Evolutionary conservation across 2,329 filamentous ascomycete species (phyloP), one percentile per base, ranked within the genome.

Genomic region (Didymella lethalis): DNA sequence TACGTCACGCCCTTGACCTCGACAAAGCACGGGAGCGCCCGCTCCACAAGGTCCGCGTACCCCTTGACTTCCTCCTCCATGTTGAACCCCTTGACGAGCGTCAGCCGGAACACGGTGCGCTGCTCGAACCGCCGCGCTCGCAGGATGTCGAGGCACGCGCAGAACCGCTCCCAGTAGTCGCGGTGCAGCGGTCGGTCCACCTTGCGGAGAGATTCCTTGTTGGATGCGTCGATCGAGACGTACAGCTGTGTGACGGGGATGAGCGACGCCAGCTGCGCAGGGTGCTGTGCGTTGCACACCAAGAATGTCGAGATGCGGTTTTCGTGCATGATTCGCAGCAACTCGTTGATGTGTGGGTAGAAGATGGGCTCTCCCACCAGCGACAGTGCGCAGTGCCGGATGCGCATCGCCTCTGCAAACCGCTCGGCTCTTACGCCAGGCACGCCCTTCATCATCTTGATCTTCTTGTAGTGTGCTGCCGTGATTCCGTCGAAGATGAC

Each of bases 351-450:
- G 73, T 96, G 89, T 10, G 95, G 95, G 77, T 98, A 98, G 81
- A 98, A 98, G 69, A 97, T 97, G n/a, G 94, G 94, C 78, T 99
- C 94, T 67, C 95, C 94, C 23, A 99, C 95, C 10, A 99, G 84
- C 65, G 88, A 92, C 45, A 99, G 82, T 0, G 95, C 95, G 76
- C 94, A 99, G 78, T 99, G 94, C 0, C 92, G 86, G 69, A 99
- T 97, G 41, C 88, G 85, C 89, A 97, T 92, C 0, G 93, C 94
- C 80, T 98, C 95, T 7, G 90, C 88, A 72, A 96, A 98, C 3
- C 95, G 86, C 77, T 98, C 94, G 0, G 93, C 91, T 11, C 94
- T 86, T 4, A 98, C 92, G 5, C 95, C 95, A 0, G 95, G 94
- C 0, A 98, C 91, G 51, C 94, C 95, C 50, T 92, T 90, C 83